These are phyloP conservation scores for Yarrowia hollandica DNA, from an alignment of 805 yeast species.

Conservation along the genomic window DNA sequence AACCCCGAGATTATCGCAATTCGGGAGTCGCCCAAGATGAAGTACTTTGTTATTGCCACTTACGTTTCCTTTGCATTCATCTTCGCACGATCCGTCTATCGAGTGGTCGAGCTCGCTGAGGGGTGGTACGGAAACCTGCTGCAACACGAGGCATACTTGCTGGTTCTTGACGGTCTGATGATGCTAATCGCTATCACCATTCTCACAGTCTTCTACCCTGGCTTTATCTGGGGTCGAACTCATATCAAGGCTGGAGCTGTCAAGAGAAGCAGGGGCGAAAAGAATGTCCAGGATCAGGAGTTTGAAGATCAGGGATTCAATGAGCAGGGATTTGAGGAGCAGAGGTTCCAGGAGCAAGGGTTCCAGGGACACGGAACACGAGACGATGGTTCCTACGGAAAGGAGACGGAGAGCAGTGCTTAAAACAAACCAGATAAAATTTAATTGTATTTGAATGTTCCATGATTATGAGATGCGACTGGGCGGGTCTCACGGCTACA, in stretches of 20 bases:
- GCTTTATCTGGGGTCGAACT: conserved; percentile 41
- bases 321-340: too few relatives aligned
- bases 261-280: not conserved
- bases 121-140: conserved; percentile 73
- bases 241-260: conserved; percentile 13
- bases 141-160: conserved; percentile 57
- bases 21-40: conserved; percentile 33
- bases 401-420: conserved; percentile 9
- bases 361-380: not conserved
- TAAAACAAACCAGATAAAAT: not conserved
- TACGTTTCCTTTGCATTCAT: conserved; percentile 51
- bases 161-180: conserved; percentile 64
- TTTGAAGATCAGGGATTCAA: too few relatives aligned
- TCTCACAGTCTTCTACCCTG: conserved; percentile 64
- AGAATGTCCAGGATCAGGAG: too few relatives aligned
- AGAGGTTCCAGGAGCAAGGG: too few relatives aligned
- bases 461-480: too few relatives aligned
- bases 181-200: conserved; percentile 51
- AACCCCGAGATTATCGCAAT: conserved; percentile 17
- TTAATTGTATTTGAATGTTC: too few relatives aligned
- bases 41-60: conserved; percentile 32
- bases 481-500: too few relatives aligned
- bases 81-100: conserved; percentile 67
- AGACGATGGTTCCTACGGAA: conserved; percentile 3
- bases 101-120: conserved; percentile 68